Conservation (phyloP, 192 early-diverging fungal species). For the Phlyctochytrium arcticum region DNA sequence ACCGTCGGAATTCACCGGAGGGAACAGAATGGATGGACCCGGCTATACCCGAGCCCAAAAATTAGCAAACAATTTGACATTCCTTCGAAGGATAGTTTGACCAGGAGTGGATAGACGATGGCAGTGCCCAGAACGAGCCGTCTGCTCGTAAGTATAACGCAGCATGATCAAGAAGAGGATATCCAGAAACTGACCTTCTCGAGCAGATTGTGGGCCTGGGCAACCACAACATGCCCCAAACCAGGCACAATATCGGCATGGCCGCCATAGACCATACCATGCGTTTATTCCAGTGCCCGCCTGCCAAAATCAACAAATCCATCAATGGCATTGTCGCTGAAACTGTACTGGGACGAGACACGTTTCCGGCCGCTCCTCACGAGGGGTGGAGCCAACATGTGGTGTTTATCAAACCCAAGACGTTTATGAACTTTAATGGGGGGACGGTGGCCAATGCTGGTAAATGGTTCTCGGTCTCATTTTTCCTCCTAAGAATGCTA, state of each 20-base stretch:
- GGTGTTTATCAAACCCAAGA: slow-evolving; percentile 58
- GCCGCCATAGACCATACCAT: slow-evolving; percentile 58
- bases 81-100: too few relatives aligned
- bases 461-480: slow-evolving; percentile 20
- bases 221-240: slow-evolving; percentile 60
- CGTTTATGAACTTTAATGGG: slow-evolving; percentile 71
- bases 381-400: slow-evolving; percentile 13
- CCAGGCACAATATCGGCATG: slow-evolving; percentile 73
- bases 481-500: neutral
- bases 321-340: neutral
- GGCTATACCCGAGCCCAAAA: too few relatives aligned
- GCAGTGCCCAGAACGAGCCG: too few relatives aligned
- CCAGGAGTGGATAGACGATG: too few relatives aligned
- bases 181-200: slow-evolving; percentile 4
- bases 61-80: too few relatives aligned
- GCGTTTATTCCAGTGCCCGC: neutral
- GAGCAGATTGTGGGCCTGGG: slow-evolving; percentile 68
- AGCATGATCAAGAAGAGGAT: neutral
- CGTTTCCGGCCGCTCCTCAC: neutral
- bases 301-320: neutral
- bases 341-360: neutral
- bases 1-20: too few relatives aligned
- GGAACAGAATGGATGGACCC: too few relatives aligned
- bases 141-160: too few relatives aligned
- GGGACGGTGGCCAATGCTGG: slow-evolving; percentile 56